Conservation (phyloP, 1,284 basidiomycete genomes). For the Hymenochaete sp. region DNA sequence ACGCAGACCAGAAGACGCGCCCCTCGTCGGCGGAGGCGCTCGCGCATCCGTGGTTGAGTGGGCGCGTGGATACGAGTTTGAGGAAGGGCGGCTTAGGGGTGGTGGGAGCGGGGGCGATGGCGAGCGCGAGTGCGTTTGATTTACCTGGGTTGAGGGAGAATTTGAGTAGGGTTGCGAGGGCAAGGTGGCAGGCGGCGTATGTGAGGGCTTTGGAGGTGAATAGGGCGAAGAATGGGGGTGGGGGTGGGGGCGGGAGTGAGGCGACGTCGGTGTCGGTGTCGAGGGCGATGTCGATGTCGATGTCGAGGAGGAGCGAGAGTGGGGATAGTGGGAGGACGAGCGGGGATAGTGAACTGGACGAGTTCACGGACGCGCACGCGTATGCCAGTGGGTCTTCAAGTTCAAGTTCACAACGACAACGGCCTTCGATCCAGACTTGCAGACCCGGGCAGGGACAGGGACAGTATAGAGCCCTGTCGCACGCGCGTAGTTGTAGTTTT, state of each 20-base stretch:
- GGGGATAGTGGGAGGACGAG: not conserved
- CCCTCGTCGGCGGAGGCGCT: slow-evolving; percentile 6
- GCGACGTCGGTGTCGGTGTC: slow-evolving; percentile 13
- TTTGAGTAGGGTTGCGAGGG: slow-evolving; percentile 50
- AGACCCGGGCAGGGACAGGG: too few species aligned
- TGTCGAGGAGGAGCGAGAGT: not conserved
- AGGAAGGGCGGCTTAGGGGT: not conserved
- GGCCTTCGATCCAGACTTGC: too few species aligned
- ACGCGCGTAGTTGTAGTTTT: too few species aligned
- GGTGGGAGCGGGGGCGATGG: not conserved
- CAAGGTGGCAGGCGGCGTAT: slow-evolving; percentile 64
- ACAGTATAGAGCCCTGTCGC: too few species aligned
- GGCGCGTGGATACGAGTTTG: not conserved
- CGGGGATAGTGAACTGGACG: not conserved
- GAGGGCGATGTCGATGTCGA: not conserved
- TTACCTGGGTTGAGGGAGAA: slow-evolving; percentile 59
- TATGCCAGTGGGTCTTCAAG: too few species aligned
- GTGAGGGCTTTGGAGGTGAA: slow-evolving; percentile 49
- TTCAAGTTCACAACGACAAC: too few species aligned
- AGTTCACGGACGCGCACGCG: too few species aligned
- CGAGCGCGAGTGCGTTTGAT: slow-evolving; percentile 1
- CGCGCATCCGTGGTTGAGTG: slow-evolving; percentile 9
- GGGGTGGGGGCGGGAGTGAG: slow-evolving; percentile 15
- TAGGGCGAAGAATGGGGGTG: slow-evolving; percentile 30
- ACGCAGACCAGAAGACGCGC: slow-evolving; percentile 7